These are phyloP conservation scores for Phytophthora pluvialis DNA, from an alignment of 352 stramenopile genomes.

Conservation along the genomic window DNA sequence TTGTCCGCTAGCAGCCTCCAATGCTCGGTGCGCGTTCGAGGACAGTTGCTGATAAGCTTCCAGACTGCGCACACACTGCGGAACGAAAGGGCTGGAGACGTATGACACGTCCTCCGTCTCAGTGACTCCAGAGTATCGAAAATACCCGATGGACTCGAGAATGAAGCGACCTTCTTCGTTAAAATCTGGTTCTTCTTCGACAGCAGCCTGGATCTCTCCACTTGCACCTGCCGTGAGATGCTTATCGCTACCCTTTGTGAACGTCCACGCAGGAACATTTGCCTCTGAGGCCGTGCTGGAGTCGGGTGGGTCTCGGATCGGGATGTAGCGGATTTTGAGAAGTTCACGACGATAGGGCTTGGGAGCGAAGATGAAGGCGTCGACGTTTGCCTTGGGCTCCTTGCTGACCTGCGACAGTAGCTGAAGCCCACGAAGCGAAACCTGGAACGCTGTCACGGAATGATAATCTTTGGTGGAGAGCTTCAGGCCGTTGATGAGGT, in stretches of 20 bases:
- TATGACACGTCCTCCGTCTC: slow-evolving; percentile 96
- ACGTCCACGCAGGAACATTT: slow-evolving; percentile 42
- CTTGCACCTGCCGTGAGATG: slow-evolving; percentile 30
- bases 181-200: slow-evolving; percentile 34
- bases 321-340: slow-evolving; percentile 67
- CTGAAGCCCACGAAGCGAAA: slow-evolving; percentile 53
- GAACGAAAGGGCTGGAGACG: slow-evolving; percentile 95
- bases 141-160: slow-evolving; percentile 90
- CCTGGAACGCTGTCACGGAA: slow-evolving; percentile 67
- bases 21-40: slow-evolving; percentile 85
- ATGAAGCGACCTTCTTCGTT: slow-evolving; percentile 66
- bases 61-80: slow-evolving; percentile 92
- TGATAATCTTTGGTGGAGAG: slow-evolving; percentile 72
- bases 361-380: slow-evolving; percentile 64
- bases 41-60: slow-evolving; percentile 75
- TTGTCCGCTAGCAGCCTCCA: slow-evolving; percentile 83
- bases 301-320: slow-evolving; percentile 52
- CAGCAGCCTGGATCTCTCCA: slow-evolving; percentile 13
- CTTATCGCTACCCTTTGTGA: slow-evolving; percentile 44
- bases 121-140: slow-evolving; percentile 92
- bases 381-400: slow-evolving; percentile 52
- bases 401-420: slow-evolving; percentile 54
- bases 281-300: slow-evolving; percentile 6
- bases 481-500: slow-evolving; percentile 70
- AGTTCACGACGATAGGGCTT: slow-evolving; percentile 63